These are phyloP conservation scores for Fusarium sp. DNA, from an alignment of 2,329 filamentous ascomycete species.

Conservation along the genomic window DNA sequence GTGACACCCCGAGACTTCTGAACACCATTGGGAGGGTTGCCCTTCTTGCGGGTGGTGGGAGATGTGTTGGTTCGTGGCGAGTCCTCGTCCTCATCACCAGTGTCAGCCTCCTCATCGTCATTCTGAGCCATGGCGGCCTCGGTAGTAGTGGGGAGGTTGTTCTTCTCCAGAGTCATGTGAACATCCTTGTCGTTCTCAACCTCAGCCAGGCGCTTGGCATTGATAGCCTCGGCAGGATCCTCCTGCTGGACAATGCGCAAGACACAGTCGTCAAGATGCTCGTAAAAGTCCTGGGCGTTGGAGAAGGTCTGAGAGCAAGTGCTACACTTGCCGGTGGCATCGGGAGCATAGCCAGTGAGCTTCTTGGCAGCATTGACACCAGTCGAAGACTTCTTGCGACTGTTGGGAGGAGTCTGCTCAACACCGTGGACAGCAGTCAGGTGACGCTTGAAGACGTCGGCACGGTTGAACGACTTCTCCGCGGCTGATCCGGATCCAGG, in stretches of 20 bases:
- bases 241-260: constrained; percentile 78
- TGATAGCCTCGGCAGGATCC: constrained; percentile 76
- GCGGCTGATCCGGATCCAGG: constrained; percentile 87
- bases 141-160: constrained; percentile 64
- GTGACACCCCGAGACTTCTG: constrained; percentile 80
- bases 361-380: constrained; percentile 67
- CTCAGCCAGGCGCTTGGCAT: constrained; percentile 73
- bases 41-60: constrained; percentile 64
- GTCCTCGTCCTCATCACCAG: constrained; percentile 65
- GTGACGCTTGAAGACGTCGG: constrained; percentile 96
- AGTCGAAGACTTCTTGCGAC: constrained; percentile 75
- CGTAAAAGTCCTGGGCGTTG: constrained; percentile 97
- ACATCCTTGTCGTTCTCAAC: constrained; percentile 74
- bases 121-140: constrained; percentile 55
- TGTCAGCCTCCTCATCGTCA: constrained; percentile 66
- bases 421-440: constrained; percentile 91
- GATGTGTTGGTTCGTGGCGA: constrained; percentile 59
- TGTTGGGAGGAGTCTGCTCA: constrained; percentile 92
- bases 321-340: constrained; percentile 93
- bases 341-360: constrained; percentile 76
- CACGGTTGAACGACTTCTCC: constrained; percentile 95
- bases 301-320: constrained; percentile 92
- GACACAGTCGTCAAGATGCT: constrained; percentile 88
- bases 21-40: constrained; percentile 66
- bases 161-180: constrained; percentile 72